Conservation (phyloP, 169 alveolate species). For the Plasmodium cynomolgi region DNA sequence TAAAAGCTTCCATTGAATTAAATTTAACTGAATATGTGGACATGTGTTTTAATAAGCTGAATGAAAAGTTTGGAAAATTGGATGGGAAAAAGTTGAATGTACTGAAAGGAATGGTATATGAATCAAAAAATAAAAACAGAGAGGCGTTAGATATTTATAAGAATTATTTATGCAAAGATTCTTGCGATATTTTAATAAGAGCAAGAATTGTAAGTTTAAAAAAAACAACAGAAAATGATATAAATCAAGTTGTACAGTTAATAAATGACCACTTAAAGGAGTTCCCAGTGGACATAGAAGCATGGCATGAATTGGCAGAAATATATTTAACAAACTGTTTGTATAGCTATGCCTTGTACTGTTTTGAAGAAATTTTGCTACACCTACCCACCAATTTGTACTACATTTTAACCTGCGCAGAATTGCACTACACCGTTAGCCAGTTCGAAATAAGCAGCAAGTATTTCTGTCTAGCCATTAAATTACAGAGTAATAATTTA, state of each 20-base stretch:
- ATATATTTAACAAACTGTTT: conserved; percentile 45
- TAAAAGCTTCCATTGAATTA: conserved; percentile 52
- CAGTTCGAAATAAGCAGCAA: conserved; percentile 59
- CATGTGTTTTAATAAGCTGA: conserved; percentile 41
- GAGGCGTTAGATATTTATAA: conserved; percentile 67
- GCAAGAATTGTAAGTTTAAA: conserved; percentile 64
- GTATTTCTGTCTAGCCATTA: conserved; percentile 74
- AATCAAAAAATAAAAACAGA: conserved; percentile 35
- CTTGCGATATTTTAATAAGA: conserved; percentile 43
- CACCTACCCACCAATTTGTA: conserved; percentile 57
- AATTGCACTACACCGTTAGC: conserved; percentile 70
- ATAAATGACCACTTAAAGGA: conserved; percentile 76
- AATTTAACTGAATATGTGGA: conserved; percentile 55
- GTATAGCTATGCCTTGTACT: conserved; percentile 59
- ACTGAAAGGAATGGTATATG: conserved; percentile 68
- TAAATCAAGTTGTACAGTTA: conserved; percentile 71
- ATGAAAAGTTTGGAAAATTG: conserved; percentile 35
- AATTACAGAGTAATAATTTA: conserved; percentile 46
- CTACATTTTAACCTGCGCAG: conserved; percentile 75
- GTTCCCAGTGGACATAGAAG: conserved; percentile 73
- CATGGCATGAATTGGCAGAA: conserved; percentile 78
- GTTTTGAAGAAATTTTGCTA: conserved; percentile 72
- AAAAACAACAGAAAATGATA: conserved; percentile 43
- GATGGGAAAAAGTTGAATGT: conserved; percentile 52
- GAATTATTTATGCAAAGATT: conserved; percentile 15